Base-by-base conservation (phyloP, 1,284 basidiomycete species). In the Polyporus tsugae region DNA sequence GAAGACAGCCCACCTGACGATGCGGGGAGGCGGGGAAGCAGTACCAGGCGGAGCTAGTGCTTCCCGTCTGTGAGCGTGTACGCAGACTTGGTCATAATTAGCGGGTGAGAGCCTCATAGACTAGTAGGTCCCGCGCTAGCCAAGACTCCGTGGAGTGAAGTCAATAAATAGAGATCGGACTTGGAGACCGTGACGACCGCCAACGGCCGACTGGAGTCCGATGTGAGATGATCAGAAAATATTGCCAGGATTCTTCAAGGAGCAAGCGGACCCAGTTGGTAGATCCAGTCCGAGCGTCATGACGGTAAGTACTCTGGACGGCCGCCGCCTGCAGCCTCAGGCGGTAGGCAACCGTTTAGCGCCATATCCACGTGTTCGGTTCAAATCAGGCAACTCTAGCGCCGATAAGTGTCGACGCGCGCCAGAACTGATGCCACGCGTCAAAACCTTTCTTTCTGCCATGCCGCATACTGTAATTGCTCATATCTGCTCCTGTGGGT, bases 101-200 rank as follows among this genome's bases (percentile, higher is more conserved):
- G 25, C 25, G 25, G 15, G 52, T 33, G 52, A 15, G 52, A 53
- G 25, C 0, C 15, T 53, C 52, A 5, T 7, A 33, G 25, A 53
- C 52, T 53, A 13, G 13, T 39, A n/a, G 22, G 25, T 29, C 49
- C 25, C 11, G 29, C 44, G 44, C 44, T 7, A 25, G n/a, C 52
- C 6, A 33, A 53, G 52, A 33, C 29, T n/a, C n/a, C n/a, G 25
- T 53, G 52, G 52, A 29, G 52, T 53, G 29, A 53, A 25, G 52
- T 17, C 52, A 33, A 53, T 53, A 53, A 52, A 53, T 53, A 53
- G 29, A 29, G 29, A 53, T 53, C 52, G 52, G 52, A 33, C 29
- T 53, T 33, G 5, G 29, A 6, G 52, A 33, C 25, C 52, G 52
- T 49, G 46, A 22, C 9, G 22, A 9, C 46, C 1, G 9, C 10